Evolutionary conservation across 176 grass and related monocot species (phyloP), one percentile per base, ranked within the genome.

Genomic region (Musa schizocarpa): DNA sequence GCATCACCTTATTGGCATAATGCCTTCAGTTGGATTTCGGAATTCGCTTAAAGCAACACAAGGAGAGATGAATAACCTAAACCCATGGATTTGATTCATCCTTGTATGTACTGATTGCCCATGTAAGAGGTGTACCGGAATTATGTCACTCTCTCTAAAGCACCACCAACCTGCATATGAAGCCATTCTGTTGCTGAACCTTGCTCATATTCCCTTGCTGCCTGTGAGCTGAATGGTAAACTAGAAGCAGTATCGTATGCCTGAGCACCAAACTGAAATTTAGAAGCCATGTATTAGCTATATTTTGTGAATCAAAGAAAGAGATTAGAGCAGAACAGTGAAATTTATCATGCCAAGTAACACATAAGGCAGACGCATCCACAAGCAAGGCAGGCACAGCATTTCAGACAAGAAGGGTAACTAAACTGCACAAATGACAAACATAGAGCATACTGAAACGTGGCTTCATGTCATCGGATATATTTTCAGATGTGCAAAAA

Each of bases 121-220:
- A 20, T 26, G 22, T 54, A 54, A 54, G 54, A 75, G 59, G 50
- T 62, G n/a, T 59, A 62, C 24, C 56, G 65, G 25, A 72, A 51
- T 58, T 89, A 96, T 81, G 88, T 88, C 61, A 96, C 89, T 63
- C 92, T 85, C 85, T 92, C 88, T 23, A 89, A 92, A 79, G 82
- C 78, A 73, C 86, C 86, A 12, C 88, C 89, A 56, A 96, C 79
- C 83, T 96, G 92, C 86, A 92, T 96, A 81, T 89, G 92, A 81
- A 96, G 92, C 89, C 92, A 96, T 64, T 96, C 88, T 1, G 89
- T 25, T 54, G 75, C 75, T 1, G 92, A 64, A 55, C 76, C 85
- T 14, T 89, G 88, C 34, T 29, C 54, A 10, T 92, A 96, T 24
- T 96, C 92, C 68, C 82, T 92, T 72, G 83, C 71, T 17, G 86